These are phyloP conservation scores for Macaranga tanarius DNA, from an alignment of 441 rosid species.

Conservation along the genomic window DNA sequence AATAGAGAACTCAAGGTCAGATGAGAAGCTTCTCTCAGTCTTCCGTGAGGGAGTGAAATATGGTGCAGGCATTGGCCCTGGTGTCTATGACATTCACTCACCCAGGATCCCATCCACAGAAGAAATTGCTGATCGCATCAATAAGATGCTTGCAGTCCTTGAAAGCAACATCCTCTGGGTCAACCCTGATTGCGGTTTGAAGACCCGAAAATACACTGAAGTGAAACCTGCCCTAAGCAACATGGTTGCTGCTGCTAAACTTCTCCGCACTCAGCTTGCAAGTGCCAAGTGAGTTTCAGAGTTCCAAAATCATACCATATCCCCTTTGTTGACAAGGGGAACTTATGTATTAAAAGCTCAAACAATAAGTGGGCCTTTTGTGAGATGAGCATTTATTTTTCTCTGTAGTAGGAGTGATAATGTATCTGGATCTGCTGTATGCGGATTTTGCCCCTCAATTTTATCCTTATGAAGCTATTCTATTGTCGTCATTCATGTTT, in stretches of 20 bases:
- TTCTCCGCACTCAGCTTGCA: conserved; percentile 73
- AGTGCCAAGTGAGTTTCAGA: conserved; percentile 43
- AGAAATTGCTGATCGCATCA: conserved; percentile 85
- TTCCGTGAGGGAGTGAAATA: conserved; percentile 99
- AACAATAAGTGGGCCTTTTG: conserved; percentile 18
- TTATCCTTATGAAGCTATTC: background rate
- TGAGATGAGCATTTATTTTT: conserved; percentile 18
- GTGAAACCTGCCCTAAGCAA: conserved; percentile 84
- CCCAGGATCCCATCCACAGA: conserved; percentile 87
- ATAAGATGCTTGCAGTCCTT: conserved; percentile 93
- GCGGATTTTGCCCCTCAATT: conserved; percentile 8
- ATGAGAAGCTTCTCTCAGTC: conserved; percentile 93
- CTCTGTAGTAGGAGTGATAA: background rate
- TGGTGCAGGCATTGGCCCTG: conserved; percentile 99
- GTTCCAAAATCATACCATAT: background rate
- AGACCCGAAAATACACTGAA: conserved; percentile 88
- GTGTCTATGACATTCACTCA: conserved; percentile 95
- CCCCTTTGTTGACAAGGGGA: background rate
- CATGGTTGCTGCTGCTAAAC: conserved; percentile 94
- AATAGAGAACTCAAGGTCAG: conserved; percentile 95
- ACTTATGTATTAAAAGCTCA: conserved; percentile 11
- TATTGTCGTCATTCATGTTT: background rate
- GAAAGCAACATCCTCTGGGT: conserved; percentile 92
- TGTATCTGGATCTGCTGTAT: conserved; percentile 10
- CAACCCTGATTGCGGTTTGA: conserved; percentile 96